Evolutionary conservation across 192 early-diverging fungal genomes (phyloP), one percentile per base, ranked within the genome.

Genomic region (Hyaloraphidium curvatum): DNA sequence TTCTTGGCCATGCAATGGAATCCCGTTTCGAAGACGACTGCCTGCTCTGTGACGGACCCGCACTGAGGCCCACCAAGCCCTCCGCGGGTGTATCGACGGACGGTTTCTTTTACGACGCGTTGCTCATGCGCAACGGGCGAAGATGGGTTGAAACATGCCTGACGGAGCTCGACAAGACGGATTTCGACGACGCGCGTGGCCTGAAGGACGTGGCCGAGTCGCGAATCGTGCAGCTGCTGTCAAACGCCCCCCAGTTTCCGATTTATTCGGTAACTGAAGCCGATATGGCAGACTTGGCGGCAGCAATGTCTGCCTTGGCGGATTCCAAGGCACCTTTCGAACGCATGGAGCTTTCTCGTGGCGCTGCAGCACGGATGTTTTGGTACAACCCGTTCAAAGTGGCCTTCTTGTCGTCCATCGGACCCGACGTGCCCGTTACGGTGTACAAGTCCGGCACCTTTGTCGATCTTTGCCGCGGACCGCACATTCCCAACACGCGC

Each of bases 61-160:
- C 77, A 3, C 63, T 82, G 35, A 67, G 5, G 17, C 43, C 19
- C 7, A 14, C 14, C 4, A 21, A 21, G 43, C 43, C 11, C 19
- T 48, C 11, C 11, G 35, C 17, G 35, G 35, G 35, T 11, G 17
- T 9, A 25, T 11, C 11, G 17, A 14, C 11, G 19, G 11, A 5
- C 27, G 86, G 86, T 11, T 88, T 84, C 69, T 85, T 77, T 57
- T 88, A 86, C 69, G 83, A 84, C 55, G 76, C 74, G 51, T 40
- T 84, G 33, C 65, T 88, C 51, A 54, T 22, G 19, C 11, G 23
- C 11, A 48, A 14, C 9, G 17, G 14, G 5, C 43, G 17, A 5
- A 14, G 14, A 11, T 11, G 7, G 7, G 25, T 48, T 25, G 17
- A 48, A 14, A 25, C 43, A 9, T 21, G 7, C 4, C 19, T 77